Evolutionary conservation across 2,329 filamentous ascomycete genomes (phyloP).

Genomic region (Talaromyces verruculosus): DNA sequence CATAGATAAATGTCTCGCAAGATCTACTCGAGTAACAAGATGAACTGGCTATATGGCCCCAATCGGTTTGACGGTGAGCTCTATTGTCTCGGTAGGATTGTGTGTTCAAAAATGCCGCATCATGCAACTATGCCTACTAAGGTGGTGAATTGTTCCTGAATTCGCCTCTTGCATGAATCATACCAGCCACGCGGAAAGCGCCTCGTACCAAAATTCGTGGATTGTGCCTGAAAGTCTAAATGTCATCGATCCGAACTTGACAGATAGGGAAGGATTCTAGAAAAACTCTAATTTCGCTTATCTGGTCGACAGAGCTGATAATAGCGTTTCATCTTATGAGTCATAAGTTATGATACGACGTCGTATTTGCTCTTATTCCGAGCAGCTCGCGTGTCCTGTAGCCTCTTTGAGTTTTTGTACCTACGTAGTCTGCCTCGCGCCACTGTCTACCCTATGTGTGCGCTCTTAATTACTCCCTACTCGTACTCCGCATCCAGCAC

Average conservation of each 20-base stretch:
- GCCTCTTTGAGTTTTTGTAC: not conserved
- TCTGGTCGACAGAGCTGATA: not conserved
- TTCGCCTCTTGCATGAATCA: not conserved
- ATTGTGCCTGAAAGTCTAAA: not conserved
- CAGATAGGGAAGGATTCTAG: conserved; percentile 14
- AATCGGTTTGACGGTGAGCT: not conserved
- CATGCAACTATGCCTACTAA: not conserved
- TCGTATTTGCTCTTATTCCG: not conserved
- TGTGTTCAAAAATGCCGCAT: not conserved
- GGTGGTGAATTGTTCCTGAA: not conserved
- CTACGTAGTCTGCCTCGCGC: not conserved
- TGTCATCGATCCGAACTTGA: not conserved
- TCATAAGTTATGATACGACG: not conserved
- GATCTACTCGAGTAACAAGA: no score
- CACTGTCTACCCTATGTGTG: no score
- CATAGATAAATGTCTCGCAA: not conserved
- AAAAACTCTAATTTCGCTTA: not conserved
- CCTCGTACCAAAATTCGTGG: not conserved
- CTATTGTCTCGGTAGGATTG: not conserved
- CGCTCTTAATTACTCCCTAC: not conserved
- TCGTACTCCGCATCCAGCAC: not conserved
- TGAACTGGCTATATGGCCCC: not conserved
- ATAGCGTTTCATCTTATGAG: not conserved
- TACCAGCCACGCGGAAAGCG: not conserved
- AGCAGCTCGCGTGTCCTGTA: not conserved